Evolutionary conservation across 2,329 filamentous ascomycete species (phyloP), one percentile per base, ranked within the genome.

Genomic region (Colletotrichum lini): DNA sequence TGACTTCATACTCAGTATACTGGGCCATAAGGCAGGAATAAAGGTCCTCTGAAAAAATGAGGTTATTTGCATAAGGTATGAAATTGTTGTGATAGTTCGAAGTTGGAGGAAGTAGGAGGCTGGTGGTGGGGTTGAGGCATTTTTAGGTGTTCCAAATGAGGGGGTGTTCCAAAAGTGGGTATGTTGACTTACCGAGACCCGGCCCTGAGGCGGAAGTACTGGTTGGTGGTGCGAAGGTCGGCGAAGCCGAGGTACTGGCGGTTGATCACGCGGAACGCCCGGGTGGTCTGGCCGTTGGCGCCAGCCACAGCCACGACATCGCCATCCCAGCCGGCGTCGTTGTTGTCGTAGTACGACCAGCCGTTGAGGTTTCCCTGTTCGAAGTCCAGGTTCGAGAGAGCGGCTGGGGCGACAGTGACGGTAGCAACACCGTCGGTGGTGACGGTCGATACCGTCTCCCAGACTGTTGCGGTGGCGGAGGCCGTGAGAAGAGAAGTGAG

Each of bases 321-420:
- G 56, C 38, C 38, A 4, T 58, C 35, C 30, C 35, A 58, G 35
- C 26, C 56, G 18, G 30, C 38, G 23, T 44, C 35, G 16, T 58
- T 40, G 56, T 44, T 58, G 56, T 58, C 38, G 35, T 58, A 58
- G 56, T 40, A 40, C 10, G n/a, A 10, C 56, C 56, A 58, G 13
- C 56, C 56, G 38, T 45, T 26, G 7, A 58, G 35, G 56, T 45
- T 58, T 8, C 56, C 56, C 35, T 44, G 56, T 13, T 47, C 44
- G 12, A 47, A 47, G 44, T 47, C 16, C 4, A 47, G 16, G 16
- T 47, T 47, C 15, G 15, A 4, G 15, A 18, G 44, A n/a, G 44
- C 7, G 18, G 44, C 5, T 18, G 44, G 44, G 2, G 18, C 0
- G 0, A 47, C 44, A 8, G 44, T 47, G 44, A 47, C 44, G 15